Percentiles rank a stretch among this genome's conserved stretches.
phyloP scores from a whole-genome alignment of 2,329 filamentous ascomycete species.

The Diaporthe capsici region DNA sequence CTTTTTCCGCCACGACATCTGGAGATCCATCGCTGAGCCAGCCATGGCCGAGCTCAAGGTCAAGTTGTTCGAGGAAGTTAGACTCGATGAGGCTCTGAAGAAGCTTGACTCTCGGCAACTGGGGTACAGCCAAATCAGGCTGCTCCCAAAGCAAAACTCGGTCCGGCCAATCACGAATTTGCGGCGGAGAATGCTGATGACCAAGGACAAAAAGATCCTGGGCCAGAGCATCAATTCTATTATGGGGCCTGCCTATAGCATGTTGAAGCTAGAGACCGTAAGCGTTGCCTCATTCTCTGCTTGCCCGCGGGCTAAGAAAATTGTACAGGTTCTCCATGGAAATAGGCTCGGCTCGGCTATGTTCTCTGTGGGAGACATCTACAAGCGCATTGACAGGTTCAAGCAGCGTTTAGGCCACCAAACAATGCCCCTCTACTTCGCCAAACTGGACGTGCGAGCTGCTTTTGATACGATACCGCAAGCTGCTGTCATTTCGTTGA shows the following conservation, averaged over 20 bases:
- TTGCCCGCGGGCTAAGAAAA: not conserved
- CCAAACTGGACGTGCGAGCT: conserved; percentile 90
- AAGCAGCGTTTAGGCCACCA: conserved; percentile 62
- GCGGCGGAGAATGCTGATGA: conserved; percentile 69
- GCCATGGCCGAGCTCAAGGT: conserved; percentile 76
- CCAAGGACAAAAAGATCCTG: conserved; percentile 67
- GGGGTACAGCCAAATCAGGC: conserved; percentile 82
- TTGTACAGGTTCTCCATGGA: conserved; percentile 62
- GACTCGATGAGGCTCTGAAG: conserved; percentile 65
- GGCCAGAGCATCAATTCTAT: conserved; percentile 76
- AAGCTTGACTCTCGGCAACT: conserved; percentile 75
- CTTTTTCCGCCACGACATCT: conserved; percentile 95
- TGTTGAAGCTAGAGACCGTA: conserved; percentile 85
- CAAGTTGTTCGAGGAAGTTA: conserved; percentile 85
- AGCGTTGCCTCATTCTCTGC: conserved; percentile 18
- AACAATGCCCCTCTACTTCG: conserved; percentile 78
- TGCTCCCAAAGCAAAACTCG: conserved; percentile 84
- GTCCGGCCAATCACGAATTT: conserved; percentile 92
- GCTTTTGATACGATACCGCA: conserved; percentile 98
- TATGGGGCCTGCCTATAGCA: conserved; percentile 78
- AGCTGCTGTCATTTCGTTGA: conserved; percentile 75
- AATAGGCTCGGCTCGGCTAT: conserved; percentile 81
- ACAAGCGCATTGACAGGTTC: conserved; percentile 79
- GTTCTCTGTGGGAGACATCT: conserved; percentile 86
- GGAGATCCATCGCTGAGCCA: conserved; percentile 83